Evolutionary conservation across 2,329 filamentous ascomycete species (phyloP), one percentile per base, ranked within the genome.

Genomic region (Xylaria sp.): DNA sequence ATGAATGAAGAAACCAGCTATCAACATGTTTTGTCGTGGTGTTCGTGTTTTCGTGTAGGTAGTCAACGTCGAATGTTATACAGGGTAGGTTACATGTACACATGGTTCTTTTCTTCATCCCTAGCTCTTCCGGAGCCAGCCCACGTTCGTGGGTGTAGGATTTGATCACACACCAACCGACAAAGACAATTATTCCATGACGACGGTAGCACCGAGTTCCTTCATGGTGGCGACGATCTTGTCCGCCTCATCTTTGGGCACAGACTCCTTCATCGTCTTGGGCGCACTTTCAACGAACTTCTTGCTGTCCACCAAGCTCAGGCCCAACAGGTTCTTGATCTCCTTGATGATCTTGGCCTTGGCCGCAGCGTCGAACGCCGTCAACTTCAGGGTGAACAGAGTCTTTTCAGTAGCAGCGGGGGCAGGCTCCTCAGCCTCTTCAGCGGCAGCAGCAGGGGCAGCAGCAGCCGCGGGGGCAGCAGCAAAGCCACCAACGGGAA

Each of bases 331-430:
- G 72, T 86, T 87, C 87, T 99, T 99, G 80, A 99, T 84, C 82
- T 99, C 94, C 85, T 99, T 99, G 84, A 99, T 99, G 71, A 99
- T 82, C 89, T 99, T 99, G 71, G 95, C 92, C 83, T 99, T 99
- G 66, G 93, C 80, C 54, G 79, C 83, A 34, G 92, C 83, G 56
- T 99, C 95, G 75, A 97, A 95, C 42, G 88, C 89, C 76, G 90
- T 83, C 65, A 99, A 87, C 81, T 97, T 97, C 67, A 99, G 78
- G 75, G 89, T 96, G 84, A 99, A 99, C 63, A 99, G 84, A 3
- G 93, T 93, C 87, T 88, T 97, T 85, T 97, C 96, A 76, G 94
- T 91, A 68, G 92, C 88, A 46, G 88, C 89, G 2, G 91, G 90
- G 42, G 93, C 92, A 1, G 90, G 90, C 62, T 94, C 92, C 73